A percentile compares a stretch with the other conserved stretches of the same genome.
phyloP scores from a whole-genome alignment of 192 early-diverging fungal genomes.

The Linderina pennispora region DNA sequence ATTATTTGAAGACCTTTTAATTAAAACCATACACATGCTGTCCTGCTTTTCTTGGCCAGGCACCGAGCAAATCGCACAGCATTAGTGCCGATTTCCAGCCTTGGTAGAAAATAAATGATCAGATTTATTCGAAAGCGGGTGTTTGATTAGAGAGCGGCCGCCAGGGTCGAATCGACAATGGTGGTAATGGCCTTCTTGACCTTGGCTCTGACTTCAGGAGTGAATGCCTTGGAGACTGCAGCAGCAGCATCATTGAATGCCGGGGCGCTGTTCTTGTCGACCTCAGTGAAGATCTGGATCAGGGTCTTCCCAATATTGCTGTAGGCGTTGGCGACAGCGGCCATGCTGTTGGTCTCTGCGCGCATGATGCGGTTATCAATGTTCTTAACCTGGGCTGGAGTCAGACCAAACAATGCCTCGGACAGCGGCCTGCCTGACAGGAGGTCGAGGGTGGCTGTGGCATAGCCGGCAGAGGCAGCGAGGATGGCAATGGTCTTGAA shows the following conservation, averaged over 20 bases:
- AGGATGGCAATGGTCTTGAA: slow-evolving; percentile 17
- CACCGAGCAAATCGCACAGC: too few species aligned
- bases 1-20: too few species aligned
- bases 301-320: slow-evolving; percentile 13
- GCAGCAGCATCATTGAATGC: slow-evolving; percentile 26
- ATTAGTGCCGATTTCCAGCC: too few species aligned
- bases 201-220: slow-evolving; percentile 42
- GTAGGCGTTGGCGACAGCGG: slow-evolving; percentile 11
- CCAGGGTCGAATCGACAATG: slow-evolving; percentile 35
- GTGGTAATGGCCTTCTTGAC: slow-evolving; percentile 43
- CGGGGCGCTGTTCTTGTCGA: slow-evolving; percentile 36
- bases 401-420: slow-evolving; percentile 43
- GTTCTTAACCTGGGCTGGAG: slow-evolving; percentile 39
- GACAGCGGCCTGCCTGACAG: slow-evolving; percentile 39
- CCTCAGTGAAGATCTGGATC: slow-evolving; percentile 19
- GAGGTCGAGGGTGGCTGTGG: slow-evolving; percentile 37
- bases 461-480: slow-evolving; percentile 20
- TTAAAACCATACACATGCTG: too few species aligned
- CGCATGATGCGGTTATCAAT: slow-evolving; percentile 30
- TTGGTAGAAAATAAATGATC: too few species aligned
- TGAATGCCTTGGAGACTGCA: slow-evolving; percentile 35
- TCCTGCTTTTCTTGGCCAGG: too few species aligned
- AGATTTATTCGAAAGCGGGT: too few species aligned
- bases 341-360: slow-evolving; percentile 18
- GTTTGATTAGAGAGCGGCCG: slow-evolving; percentile 27